A percentile compares a stretch with the other conserved stretches of the same genome.
Evolutionary conservation across 768 basidiomycete genomes (phyloP).

Genomic region (Phaffia australis): DNA sequence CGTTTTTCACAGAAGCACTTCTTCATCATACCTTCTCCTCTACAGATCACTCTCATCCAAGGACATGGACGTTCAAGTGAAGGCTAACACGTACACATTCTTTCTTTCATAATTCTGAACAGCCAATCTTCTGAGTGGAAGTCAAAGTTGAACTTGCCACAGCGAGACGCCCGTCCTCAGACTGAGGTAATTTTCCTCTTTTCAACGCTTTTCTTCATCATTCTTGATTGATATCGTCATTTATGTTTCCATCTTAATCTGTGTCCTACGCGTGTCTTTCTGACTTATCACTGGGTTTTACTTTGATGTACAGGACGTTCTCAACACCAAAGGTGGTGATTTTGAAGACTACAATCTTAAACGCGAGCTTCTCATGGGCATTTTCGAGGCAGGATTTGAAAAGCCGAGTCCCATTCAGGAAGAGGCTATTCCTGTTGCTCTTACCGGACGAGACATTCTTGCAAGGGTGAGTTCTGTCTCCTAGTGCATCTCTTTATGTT

Average conservation of each 20-base stretch:
- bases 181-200: slow-evolving; percentile 50
- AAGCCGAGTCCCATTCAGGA: slow-evolving; percentile 96
- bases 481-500: neutral
- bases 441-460: slow-evolving; percentile 84
- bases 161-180: slow-evolving; percentile 69
- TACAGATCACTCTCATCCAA: too few species aligned
- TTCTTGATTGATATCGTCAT: neutral
- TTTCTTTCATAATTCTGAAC: too few species aligned
- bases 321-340: slow-evolving; percentile 80
- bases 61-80: too few species aligned
- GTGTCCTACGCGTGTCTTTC: neutral
- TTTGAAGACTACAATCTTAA: slow-evolving; percentile 56
- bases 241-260: neutral
- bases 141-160: slow-evolving; percentile 32
- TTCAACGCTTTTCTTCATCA: neutral
- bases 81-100: too few species aligned
- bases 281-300: neutral
- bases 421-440: slow-evolving; percentile 91
- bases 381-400: slow-evolving; percentile 91
- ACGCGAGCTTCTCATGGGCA: slow-evolving; percentile 96
- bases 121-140: slow-evolving; percentile 27
- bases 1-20: neutral
- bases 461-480: slow-evolving; percentile 63
- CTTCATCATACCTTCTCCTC: too few species aligned
- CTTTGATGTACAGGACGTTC: slow-evolving; percentile 56